Evolutionary conservation across 345 rosid species (phyloP), one percentile per base, ranked within the genome.

Genomic region (Fremontodendron californicum): DNA sequence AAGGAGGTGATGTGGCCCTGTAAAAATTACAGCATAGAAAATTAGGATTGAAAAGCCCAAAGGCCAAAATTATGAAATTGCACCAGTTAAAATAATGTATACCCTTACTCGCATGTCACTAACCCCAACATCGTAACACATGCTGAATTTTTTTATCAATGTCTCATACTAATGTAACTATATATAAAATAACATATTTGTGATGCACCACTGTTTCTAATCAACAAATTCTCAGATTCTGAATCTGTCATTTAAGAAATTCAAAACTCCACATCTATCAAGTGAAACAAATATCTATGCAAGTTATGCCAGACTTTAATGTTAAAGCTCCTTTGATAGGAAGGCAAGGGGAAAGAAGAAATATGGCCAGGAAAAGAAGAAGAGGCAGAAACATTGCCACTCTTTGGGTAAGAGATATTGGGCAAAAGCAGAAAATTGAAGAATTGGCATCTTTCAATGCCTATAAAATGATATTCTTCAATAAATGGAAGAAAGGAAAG

Each of bases 1-100:
- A 96, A 75, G 97, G 98, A 68, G 99, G 99, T 62, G 91, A 92
- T 68, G 99, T 96, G 9, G 97, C 99, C 89, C 99, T 96, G 85
- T 60, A 72, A 9, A 74, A 85, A 71, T 49, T 25, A 49, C 27
- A 71, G n/a, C 74, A 74, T 39, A 43, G 11, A 67, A 71, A 19
- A 71, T 71, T 9, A 71, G 42, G 43, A 16, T 70, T 21, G 25
- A 19, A 45, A 31, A 71, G 27, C 74, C 4, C 3, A 31, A 31
- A 31, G 31, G 60, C 60, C 27, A 71, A 49, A 25, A 29, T 31
- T 33, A 19, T 49, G 60, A 68, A 68, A 43, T 25, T 45, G 40
- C 21, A 71, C 10, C 40, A 9, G 13, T 33, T 33, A 71, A 31
- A 71, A 71, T 71, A 71, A 43, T 19, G 60, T 27, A 69, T 46